Evolutionary conservation across 1,284 basidiomycete species (phyloP).

Genomic region (Boletellus deceptivus): DNA sequence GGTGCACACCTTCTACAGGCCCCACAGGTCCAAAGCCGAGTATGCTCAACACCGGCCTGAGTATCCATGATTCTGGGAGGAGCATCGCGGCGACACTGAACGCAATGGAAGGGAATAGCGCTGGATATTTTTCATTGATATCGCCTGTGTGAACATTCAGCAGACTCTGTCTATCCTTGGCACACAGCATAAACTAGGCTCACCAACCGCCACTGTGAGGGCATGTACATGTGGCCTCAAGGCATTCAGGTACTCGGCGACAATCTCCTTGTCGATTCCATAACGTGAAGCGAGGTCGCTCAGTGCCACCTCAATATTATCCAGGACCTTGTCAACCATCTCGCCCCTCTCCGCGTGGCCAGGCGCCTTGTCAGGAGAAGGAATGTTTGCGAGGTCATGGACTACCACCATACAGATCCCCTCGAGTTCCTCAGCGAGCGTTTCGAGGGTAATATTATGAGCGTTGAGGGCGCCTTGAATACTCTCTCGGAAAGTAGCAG

Average conservation of each 20-base stretch:
- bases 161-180: too few species aligned
- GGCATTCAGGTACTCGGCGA: neutral
- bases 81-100: conserved; percentile 8
- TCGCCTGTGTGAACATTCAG: conserved; percentile 7
- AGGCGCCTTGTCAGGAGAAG: conserved; percentile 1
- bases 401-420: neutral
- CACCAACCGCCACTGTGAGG: conserved; percentile 12
- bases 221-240: neutral
- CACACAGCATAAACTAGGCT: too few species aligned
- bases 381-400: neutral
- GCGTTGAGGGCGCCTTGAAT: conserved; percentile 7
- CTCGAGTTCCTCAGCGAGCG: conserved; percentile 7
- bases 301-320: too few species aligned
- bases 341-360: conserved; percentile 2
- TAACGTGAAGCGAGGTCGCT: neutral
- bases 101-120: conserved; percentile 6
- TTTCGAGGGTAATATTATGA: conserved; percentile 2
- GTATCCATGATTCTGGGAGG: conserved; percentile 11
- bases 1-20: conserved; percentile 14
- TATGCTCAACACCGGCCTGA: conserved; percentile 5
- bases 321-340: conserved; percentile 10
- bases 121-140: conserved; percentile 14
- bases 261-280: neutral
- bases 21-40: conserved; percentile 20
- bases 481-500: conserved; percentile 10